Evolutionary conservation across 495 filamentous ascomycete species (phyloP), one percentile per base, ranked within the genome.

Genomic region (Symbiotaphrina buchneri): DNA sequence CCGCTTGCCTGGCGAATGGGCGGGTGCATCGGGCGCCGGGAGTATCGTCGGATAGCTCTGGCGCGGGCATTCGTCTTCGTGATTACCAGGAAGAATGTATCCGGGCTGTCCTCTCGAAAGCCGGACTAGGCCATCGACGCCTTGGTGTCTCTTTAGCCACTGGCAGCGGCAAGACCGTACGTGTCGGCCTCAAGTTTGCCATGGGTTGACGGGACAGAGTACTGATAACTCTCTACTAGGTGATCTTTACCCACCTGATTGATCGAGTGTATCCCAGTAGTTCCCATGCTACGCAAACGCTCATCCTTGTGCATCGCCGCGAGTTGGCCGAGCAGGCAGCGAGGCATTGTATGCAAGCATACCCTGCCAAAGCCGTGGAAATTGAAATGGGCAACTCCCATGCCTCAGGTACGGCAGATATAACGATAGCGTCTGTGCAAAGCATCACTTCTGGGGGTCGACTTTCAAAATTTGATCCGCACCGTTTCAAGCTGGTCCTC

Each of bases 321-420:
- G 87, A 97, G 51, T 71, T 99, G n/a, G 83, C 92, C 21, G 79
- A 95, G 41, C 87, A 99, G 54, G 87, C 87, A 7, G 79, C 74
- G 5, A 59, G 61, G 2, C 85, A 95, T 46, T 95, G 87, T 47
- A 58, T 48, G 5, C 56, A 60, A 30, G 68, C 76, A 6, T 95
- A 99, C 41, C 87, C 87, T 2, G 45, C 66, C 18, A 74, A 75
- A 37, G 62, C 44, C 5, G 61, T 95, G 28, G 84, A 94, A 32
- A 66, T 99, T 21, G 87, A 99, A 45, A 87, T 95, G 77, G 82
- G 72, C 16, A 65, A 63, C 22, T 54, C 62, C 27, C 63, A 71
- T 28, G 77, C 84, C 1, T 68, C 68, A 3, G 83, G 82, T 6
- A 35, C 45, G 3, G 87, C 84, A 21, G 87, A 95, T 47, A 92